A percentile compares a stretch with the other conserved stretches of the same genome.
Evolutionary conservation across 23 red algal genomes (phyloP).

Genomic region (Gracilaria domingensis): DNA sequence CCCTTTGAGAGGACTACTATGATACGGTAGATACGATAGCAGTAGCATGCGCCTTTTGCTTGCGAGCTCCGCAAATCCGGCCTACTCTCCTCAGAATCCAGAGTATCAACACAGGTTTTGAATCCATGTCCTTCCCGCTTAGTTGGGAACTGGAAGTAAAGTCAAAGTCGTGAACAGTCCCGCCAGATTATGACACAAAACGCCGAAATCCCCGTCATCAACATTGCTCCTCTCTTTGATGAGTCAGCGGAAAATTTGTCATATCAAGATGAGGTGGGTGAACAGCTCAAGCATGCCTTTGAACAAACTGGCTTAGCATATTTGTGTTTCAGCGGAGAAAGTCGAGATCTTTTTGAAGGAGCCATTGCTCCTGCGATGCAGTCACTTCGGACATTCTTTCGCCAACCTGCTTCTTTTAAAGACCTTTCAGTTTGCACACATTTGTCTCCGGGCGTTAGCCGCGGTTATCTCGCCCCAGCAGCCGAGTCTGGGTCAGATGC

Average conservation of each 20-base stretch:
- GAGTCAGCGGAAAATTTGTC: neutral
- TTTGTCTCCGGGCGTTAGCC: conserved; percentile 33
- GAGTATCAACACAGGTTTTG: too few species aligned
- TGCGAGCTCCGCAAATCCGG: too few species aligned
- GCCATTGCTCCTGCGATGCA: conserved; percentile 25
- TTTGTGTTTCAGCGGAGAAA: conserved; percentile 27
- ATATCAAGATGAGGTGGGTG: neutral
- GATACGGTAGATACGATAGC: too few species aligned
- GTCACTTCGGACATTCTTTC: conserved; percentile 31
- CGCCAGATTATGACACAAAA: neutral
- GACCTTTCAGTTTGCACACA: neutral
- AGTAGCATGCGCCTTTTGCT: too few species aligned
- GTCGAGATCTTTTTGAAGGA: neutral
- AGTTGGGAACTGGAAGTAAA: neutral
- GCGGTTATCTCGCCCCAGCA: conserved; percentile 45
- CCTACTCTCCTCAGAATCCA: too few species aligned
- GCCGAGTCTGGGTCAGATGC: conserved; percentile 51
- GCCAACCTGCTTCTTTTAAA: conserved; percentile 17
- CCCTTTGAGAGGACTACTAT: too few species aligned
- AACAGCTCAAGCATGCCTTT: conserved; percentile 29
- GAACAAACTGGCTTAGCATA: conserved; percentile 40
- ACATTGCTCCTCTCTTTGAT: neutral
- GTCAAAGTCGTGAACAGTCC: neutral
- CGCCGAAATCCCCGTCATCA: neutral
- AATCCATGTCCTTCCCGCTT: too few species aligned